A percentile compares a stretch with the other conserved stretches of the same genome.
phyloP scores from a whole-genome alignment of 371 early-diverging fungal genomes.

The Fennellomyces sp. region DNA sequence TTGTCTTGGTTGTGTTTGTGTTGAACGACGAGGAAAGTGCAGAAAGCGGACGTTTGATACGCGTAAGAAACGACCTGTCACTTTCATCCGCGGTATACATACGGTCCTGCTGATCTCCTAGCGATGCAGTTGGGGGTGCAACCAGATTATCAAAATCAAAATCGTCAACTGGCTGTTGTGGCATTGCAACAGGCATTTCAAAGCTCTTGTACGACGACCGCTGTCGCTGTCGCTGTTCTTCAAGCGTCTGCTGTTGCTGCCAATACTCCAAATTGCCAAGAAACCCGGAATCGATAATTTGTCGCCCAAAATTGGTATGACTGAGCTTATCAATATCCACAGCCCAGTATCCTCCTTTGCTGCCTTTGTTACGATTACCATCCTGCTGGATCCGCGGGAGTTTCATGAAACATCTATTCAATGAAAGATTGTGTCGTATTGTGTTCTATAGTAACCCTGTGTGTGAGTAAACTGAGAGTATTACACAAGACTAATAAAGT shows the following conservation, averaged over 20 bases:
- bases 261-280: slow-evolving; percentile 40
- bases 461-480: not conserved
- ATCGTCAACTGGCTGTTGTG: not conserved
- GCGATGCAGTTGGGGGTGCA: not conserved
- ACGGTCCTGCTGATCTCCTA: slow-evolving; percentile 15
- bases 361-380: slow-evolving; percentile 30
- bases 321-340: slow-evolving; percentile 50
- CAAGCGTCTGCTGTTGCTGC: slow-evolving; percentile 34
- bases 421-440: slow-evolving; percentile 78
- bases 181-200: not conserved
- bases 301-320: slow-evolving; percentile 44
- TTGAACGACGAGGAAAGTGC: slow-evolving; percentile 20
- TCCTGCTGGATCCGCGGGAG: slow-evolving; percentile 61
- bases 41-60: slow-evolving; percentile 8
- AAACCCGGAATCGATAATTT: slow-evolving; percentile 40
- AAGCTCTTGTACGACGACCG: not conserved
- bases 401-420: slow-evolving; percentile 74
- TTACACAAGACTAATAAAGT: not conserved
- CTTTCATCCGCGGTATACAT: slow-evolving; percentile 17
- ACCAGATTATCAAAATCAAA: slow-evolving; percentile 9
- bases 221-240: slow-evolving; percentile 27
- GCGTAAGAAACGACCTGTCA: slow-evolving; percentile 20
- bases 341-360: slow-evolving; percentile 67
- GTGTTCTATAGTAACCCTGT: slow-evolving; percentile 29
- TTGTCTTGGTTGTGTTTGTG: slow-evolving; percentile 25